phyloP scores from a whole-genome alignment of 2,329 filamentous ascomycete genomes.

The Exophiala xenobiotica region DNA sequence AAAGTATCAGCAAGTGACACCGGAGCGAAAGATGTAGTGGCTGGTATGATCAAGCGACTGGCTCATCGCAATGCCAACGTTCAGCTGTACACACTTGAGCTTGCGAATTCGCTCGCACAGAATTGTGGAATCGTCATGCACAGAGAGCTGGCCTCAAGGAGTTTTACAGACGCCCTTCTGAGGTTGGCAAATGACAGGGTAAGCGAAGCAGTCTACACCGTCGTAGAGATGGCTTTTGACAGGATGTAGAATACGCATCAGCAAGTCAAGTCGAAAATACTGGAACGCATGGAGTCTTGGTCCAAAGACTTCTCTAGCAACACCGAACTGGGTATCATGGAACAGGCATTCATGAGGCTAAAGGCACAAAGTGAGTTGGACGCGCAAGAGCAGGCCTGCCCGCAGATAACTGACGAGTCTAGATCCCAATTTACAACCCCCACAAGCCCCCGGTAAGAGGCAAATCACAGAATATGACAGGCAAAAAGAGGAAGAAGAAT shows the following conservation, averaged over 20 bases:
- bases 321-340: conserved; percentile 94
- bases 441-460: conserved; percentile 89
- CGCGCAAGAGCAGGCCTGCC: neutral
- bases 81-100: conserved; percentile 89
- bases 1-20: conserved; percentile 53
- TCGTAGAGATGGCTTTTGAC: conserved; percentile 19
- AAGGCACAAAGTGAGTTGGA: conserved; percentile 63
- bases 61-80: conserved; percentile 95
- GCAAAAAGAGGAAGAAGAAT: conserved; percentile 93
- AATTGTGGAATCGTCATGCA: conserved; percentile 87
- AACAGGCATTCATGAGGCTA: conserved; percentile 84
- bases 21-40: conserved; percentile 71
- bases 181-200: conserved; percentile 83
- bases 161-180: conserved; percentile 90
- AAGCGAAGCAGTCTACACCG: conserved; percentile 25
- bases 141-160: conserved; percentile 83
- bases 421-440: conserved; percentile 87
- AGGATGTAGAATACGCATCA: conserved; percentile 77
- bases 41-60: conserved; percentile 85
- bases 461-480: conserved; percentile 86
- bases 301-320: conserved; percentile 89
- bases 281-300: conserved; percentile 97
- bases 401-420: conserved; percentile 21
- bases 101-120: conserved; percentile 84
- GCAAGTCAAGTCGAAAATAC: conserved; percentile 94